A percentile compares a stretch with the other conserved stretches of the same genome.
Evolutionary conservation across 1,139 yeast species (phyloP).

Genomic region (Suhomyces taliae): DNA sequence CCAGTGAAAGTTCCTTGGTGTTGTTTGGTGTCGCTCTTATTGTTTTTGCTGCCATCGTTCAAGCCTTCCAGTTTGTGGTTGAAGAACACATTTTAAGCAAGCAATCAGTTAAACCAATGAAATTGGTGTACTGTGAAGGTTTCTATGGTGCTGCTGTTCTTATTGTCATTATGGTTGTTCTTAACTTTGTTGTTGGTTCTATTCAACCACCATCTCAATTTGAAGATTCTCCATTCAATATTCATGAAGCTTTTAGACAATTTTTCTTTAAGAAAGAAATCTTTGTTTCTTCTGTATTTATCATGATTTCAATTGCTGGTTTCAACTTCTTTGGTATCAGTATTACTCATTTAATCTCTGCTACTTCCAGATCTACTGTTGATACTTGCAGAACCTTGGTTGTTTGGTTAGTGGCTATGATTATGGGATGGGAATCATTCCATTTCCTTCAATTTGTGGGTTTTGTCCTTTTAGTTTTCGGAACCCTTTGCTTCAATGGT

Average conservation of each 20-base stretch:
- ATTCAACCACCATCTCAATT: constrained; percentile 33
- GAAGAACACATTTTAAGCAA: constrained; percentile 68
- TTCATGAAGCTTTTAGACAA: constrained; percentile 51
- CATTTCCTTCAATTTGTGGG: constrained; percentile 62
- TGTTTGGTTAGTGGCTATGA: constrained; percentile 74
- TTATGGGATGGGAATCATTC: constrained; percentile 79
- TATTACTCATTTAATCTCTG: constrained; percentile 64
- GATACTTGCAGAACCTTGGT: constrained; percentile 76
- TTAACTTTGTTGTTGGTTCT: constrained; percentile 43
- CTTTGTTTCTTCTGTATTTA: constrained; percentile 54
- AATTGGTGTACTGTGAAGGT: constrained; percentile 76
- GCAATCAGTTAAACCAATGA: constrained; percentile 59
- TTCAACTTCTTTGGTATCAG: constrained; percentile 78
- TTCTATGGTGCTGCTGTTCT: constrained; percentile 59
- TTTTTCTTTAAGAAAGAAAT: constrained; percentile 45
- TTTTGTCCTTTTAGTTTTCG: constrained; percentile 62
- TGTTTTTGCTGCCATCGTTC: constrained; percentile 61
- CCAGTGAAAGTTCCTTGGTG: constrained; percentile 24
- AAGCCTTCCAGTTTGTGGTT: constrained; percentile 74
- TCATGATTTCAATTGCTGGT: constrained; percentile 70
- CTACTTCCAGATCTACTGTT: constrained; percentile 77
- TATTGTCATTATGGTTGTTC: constrained; percentile 41
- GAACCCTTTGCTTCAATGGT: constrained; percentile 75
- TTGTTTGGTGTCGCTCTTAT: constrained; percentile 60
- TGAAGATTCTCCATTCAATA: constrained; percentile 54